Evolutionary conservation across 1,284 basidiomycete genomes (phyloP), one percentile per base, ranked within the genome.

Genomic region (Lentinula novae-zelandiae): DNA sequence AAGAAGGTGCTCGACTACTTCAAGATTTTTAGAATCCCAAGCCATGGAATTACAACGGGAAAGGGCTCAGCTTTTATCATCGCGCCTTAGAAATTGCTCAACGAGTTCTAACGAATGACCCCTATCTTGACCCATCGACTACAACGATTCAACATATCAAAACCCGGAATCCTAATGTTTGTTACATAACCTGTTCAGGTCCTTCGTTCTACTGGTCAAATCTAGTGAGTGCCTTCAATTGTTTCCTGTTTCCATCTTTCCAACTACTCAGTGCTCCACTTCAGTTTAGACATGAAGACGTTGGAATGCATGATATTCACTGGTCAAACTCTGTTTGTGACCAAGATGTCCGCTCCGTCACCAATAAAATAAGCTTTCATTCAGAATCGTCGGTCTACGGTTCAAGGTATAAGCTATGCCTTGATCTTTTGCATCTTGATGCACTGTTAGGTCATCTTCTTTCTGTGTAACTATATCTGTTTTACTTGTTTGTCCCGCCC

Each of bases 41-140:
- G n/a, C 22, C 22, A 7, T 58, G 57, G 57, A 58, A 58, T 20
- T 9, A 51, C 10, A 49, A 49, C 40, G 50, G 39, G 57, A 52
- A 58, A 6, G 36, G 57, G 34, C 42, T 58, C 27, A 34, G 48
- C 12, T 58, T 58, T 34, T 15, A 51, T 40, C 0, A 58, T 40
- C 39, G 40, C 15, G 44, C 44, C 20, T 46, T 6, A 7, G 44
- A n/a, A 38, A 22, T 57, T 39, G 56, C 48, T 39, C 46, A 13
- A 1, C 31, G 46, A 20, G 13, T 57, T 12, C 48, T 57, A 9
- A 20, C 5, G 3, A 22, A 36, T 17, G 44, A 49, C 34, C 17
- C 34, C n/a, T 39, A 39, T 20, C 46, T 51, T 22, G 13, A 49
- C n/a, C n/a, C 36, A 20, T 50, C 4, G 10, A 31, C 12, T 22